phyloP scores from a whole-genome alignment of 2,329 filamentous ascomycete genomes.

The Penicillium concentricum region DNA sequence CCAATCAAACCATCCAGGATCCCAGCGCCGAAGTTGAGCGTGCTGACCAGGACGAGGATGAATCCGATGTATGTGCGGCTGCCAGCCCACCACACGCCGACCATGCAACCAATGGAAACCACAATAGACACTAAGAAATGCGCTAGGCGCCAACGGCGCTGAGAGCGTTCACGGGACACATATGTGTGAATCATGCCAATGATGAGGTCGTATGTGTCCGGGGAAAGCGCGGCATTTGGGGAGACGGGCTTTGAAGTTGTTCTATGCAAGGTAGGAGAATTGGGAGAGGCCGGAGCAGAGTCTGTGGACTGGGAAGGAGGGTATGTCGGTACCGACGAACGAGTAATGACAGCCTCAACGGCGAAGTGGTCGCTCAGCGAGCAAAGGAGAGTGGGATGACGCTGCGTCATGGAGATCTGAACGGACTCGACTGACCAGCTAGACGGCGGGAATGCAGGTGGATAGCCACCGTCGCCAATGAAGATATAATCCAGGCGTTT shows the following conservation, averaged over 20 bases:
- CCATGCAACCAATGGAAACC: constrained; percentile 69
- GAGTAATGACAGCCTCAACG: constrained; percentile 72
- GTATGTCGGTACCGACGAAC: constrained; percentile 26
- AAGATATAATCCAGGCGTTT: constrained; percentile 96
- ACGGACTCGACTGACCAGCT: constrained; percentile 70
- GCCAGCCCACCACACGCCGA: constrained; percentile 79
- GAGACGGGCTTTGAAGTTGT: constrained; percentile 17
- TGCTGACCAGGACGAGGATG: constrained; percentile 74
- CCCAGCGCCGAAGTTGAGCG: constrained; percentile 72
- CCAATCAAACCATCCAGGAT: constrained; percentile 83
- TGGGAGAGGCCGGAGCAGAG: constrained; percentile 1
- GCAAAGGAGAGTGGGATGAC: constrained; percentile 77
- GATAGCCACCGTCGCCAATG: constrained; percentile 57
- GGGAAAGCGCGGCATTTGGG: constrained; percentile 41
- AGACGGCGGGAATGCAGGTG: constrained; percentile 29
- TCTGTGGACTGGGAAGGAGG: constrained; percentile 4
- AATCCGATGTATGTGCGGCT: constrained; percentile 74
- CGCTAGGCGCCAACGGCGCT: constrained; percentile 67
- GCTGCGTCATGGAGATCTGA: constrained; percentile 74
- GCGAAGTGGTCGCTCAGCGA: constrained; percentile 95
- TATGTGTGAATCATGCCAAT: constrained; percentile 69
- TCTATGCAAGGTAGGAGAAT: constrained; percentile 15
- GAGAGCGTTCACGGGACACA: constrained; percentile 65
- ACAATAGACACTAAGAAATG: constrained; percentile 71
- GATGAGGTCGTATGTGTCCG: constrained; percentile 67